Conservation (phyloP, 768 basidiomycete species). For the Xerocomellus amylosporus region DNA sequence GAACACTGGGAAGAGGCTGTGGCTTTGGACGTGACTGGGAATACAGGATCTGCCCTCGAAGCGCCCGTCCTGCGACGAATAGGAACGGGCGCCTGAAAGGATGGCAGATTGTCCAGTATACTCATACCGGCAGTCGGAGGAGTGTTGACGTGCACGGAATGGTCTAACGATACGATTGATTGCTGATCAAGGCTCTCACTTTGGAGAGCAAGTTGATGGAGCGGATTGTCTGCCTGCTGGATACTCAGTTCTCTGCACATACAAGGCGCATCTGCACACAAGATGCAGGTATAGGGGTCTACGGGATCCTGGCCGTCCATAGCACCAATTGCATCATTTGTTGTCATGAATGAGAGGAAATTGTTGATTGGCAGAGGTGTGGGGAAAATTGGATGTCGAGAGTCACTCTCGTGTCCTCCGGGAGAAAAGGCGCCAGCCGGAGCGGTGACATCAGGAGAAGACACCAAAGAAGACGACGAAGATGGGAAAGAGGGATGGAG, state of each 20-base stretch:
- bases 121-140: conserved; percentile 41
- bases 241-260: conserved; percentile 70
- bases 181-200: conserved; percentile 11
- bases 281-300: conserved; percentile 54
- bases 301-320: conserved; percentile 34
- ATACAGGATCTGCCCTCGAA: conserved; percentile 46
- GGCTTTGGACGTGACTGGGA: conserved; percentile 44
- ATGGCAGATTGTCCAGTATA: conserved; percentile 73
- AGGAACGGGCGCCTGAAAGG: conserved; percentile 80
- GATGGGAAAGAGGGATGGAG: conserved; percentile 26
- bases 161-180: conserved; percentile 19
- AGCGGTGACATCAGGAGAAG: conserved; percentile 45
- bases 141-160: conserved; percentile 28
- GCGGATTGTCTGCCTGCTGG: conserved; percentile 37
- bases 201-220: conserved; percentile 14
- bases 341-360: conserved; percentile 39
- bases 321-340: conserved; percentile 26
- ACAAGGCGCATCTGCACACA: conserved; percentile 72
- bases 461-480: conserved; percentile 49
- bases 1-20: conserved; percentile 55
- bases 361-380: conserved; percentile 29
- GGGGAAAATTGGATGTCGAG: conserved; percentile 30
- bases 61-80: conserved; percentile 56
- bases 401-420: conserved; percentile 22
- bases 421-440: conserved; percentile 33